Percentiles rank a stretch among this genome's conserved stretches.
These are phyloP conservation scores for Leccinum imitatum DNA, from an alignment of 768 basidiomycete species.

Conservation along the genomic window DNA sequence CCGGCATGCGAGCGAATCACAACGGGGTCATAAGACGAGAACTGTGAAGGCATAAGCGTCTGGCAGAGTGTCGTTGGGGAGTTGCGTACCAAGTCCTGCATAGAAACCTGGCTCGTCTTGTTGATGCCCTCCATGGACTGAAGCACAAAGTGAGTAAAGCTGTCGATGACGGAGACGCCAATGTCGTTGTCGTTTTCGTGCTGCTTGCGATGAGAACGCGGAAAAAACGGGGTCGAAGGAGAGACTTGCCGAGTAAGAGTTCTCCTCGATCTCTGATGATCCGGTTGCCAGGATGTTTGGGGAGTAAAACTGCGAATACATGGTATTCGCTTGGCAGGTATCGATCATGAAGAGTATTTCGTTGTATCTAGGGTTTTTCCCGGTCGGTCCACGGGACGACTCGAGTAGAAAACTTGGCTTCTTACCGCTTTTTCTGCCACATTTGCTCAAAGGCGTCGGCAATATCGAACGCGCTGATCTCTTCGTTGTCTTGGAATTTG, in stretches of 20 bases:
- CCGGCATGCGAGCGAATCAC: conserved; percentile 85
- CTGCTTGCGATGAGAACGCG: conserved; percentile 38
- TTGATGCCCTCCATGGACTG: conserved; percentile 90
- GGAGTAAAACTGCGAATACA: conserved; percentile 92
- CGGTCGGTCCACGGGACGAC: neutral
- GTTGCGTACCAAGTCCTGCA: conserved; percentile 77
- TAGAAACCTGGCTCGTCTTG: conserved; percentile 79
- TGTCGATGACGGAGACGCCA: conserved; percentile 94
- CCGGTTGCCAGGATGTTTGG: conserved; percentile 92
- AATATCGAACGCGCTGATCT: conserved; percentile 95
- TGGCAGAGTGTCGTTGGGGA: neutral
- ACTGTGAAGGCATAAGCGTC: conserved; percentile 47
- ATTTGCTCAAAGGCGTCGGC: conserved; percentile 98
- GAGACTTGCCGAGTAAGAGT: conserved; percentile 84
- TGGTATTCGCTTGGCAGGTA: conserved; percentile 95
- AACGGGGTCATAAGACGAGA: conserved; percentile 70
- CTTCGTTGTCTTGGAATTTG: conserved; percentile 99
- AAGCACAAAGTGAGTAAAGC: conserved; percentile 89
- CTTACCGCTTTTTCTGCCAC: conserved; percentile 92
- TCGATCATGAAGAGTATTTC: conserved; percentile 98
- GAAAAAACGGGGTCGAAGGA: neutral
- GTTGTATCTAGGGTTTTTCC: conserved; percentile 67
- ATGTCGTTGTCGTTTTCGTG: conserved; percentile 93
- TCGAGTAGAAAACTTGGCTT: neutral
- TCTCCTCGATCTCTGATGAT: conserved; percentile 80